Conservation (phyloP, 1,284 basidiomycete species). For the Macrocystidia cucumis region DNA sequence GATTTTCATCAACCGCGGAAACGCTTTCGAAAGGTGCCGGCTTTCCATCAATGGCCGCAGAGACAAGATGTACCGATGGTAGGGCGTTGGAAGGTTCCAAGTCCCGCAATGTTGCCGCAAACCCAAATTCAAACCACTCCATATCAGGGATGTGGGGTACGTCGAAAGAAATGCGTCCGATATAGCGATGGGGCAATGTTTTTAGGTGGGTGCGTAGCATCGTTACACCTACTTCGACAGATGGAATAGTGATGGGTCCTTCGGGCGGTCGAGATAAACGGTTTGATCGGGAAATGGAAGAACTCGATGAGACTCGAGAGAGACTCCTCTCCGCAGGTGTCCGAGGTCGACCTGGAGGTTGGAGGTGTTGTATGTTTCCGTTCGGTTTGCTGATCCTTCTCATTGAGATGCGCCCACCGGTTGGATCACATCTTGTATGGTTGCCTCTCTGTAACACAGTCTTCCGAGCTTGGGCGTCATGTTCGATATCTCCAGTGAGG, state of each 20-base stretch:
- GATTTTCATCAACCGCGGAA: constrained; percentile 27
- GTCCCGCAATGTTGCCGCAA: constrained; percentile 33
- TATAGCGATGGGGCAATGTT: constrained; percentile 38
- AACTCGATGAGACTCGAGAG: constrained; percentile 17
- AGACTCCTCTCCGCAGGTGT: constrained; percentile 17
- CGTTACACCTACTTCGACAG: constrained; percentile 44
- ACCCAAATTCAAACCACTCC: constrained; percentile 74
- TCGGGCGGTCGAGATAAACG: constrained; percentile 34
- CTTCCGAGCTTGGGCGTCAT: constrained; percentile 50
- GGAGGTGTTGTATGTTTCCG: constrained; percentile 11
- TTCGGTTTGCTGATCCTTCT: constrained; percentile 26
- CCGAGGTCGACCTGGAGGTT: constrained; percentile 11
- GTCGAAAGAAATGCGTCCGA: constrained; percentile 47
- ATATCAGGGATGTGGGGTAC: constrained; percentile 48
- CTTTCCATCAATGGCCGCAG: constrained; percentile 55
- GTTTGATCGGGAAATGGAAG: constrained; percentile 16
- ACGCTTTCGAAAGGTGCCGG: constrained; percentile 51
- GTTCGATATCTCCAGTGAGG: constrained; percentile 43
- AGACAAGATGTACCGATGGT: constrained; percentile 47
- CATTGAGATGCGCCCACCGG: constrained; percentile 50
- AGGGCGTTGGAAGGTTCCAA: constrained; percentile 15
- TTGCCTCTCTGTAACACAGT: constrained; percentile 53
- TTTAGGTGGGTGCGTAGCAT: constrained; percentile 31
- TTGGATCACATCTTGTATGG: constrained; percentile 45
- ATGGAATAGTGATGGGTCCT: constrained; percentile 56